Evolutionary conservation across 2,329 filamentous ascomycete species (phyloP).

Genomic region (Xylariaceae sp.): DNA sequence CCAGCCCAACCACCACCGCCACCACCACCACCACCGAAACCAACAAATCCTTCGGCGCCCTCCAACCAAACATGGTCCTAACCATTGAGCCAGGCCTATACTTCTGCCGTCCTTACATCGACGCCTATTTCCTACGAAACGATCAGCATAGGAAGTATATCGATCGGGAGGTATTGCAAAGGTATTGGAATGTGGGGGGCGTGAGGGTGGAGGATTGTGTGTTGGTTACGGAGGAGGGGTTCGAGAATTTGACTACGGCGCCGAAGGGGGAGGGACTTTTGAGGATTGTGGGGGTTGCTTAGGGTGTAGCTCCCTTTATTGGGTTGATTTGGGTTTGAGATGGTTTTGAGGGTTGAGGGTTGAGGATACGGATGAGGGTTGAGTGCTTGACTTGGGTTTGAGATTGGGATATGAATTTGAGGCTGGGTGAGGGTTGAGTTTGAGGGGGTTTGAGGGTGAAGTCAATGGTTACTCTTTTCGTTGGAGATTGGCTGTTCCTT

Average conservation of each 20-base stretch:
- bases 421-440: no score
- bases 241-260: slow-evolving; percentile 76
- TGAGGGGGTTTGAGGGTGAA: no score
- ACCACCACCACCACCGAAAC: no score
- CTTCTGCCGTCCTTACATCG: slow-evolving; percentile 68
- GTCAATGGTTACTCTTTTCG: no score
- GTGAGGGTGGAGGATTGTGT: slow-evolving; percentile 92
- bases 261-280: slow-evolving; percentile 71
- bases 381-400: no score
- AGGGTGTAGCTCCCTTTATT: neutral
- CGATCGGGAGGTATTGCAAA: slow-evolving; percentile 57
- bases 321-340: neutral
- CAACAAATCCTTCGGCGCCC: slow-evolving; percentile 12
- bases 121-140: slow-evolving; percentile 60
- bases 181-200: slow-evolving; percentile 75
- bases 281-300: slow-evolving; percentile 37
- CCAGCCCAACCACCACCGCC: no score
- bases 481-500: no score
- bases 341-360: neutral
- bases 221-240: slow-evolving; percentile 68
- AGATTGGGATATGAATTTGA: no score
- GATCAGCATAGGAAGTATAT: slow-evolving; percentile 57
- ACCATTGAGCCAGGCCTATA: slow-evolving; percentile 78
- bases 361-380: neutral
- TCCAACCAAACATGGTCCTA: slow-evolving; percentile 61